phyloP scores from a whole-genome alignment of 2,329 filamentous ascomycete genomes.

The Botrytis fragariae region DNA sequence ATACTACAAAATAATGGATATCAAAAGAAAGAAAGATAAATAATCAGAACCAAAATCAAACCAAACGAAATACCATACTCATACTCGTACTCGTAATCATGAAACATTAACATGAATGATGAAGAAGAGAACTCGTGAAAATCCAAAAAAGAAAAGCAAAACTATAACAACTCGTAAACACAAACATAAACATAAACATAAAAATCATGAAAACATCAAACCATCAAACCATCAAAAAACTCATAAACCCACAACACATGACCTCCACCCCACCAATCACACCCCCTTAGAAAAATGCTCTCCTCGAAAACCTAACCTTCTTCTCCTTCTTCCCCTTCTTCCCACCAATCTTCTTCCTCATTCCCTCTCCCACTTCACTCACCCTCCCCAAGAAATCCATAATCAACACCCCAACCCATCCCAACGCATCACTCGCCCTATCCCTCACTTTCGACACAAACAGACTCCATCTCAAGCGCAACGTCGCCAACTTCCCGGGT shows the following conservation, averaged over 20 bases:
- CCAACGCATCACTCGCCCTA: background rate
- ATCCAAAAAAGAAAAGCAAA: background rate
- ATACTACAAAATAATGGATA: background rate
- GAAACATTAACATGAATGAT: background rate
- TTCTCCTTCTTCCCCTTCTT: background rate
- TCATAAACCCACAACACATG: background rate
- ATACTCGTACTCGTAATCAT: background rate
- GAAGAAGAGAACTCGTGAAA: background rate
- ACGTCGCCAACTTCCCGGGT: background rate
- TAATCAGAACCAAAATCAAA: too few relatives aligned
- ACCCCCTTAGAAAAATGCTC: background rate
- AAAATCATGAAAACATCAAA: background rate
- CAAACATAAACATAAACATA: background rate
- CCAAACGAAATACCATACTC: background rate
- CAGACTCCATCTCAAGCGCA: background rate
- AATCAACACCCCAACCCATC: background rate
- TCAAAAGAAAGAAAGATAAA: background rate
- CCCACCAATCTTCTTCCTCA: background rate
- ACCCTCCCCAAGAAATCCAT: background rate
- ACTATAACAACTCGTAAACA: background rate
- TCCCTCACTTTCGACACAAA: background rate
- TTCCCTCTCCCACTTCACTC: background rate
- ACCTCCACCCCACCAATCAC: background rate
- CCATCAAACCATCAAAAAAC: background rate
- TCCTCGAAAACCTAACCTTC: constrained; percentile 14